Evolutionary conservation across 257 asterid species (phyloP), one percentile per base, ranked within the genome.

Genomic region (Eucommia ulmoides): DNA sequence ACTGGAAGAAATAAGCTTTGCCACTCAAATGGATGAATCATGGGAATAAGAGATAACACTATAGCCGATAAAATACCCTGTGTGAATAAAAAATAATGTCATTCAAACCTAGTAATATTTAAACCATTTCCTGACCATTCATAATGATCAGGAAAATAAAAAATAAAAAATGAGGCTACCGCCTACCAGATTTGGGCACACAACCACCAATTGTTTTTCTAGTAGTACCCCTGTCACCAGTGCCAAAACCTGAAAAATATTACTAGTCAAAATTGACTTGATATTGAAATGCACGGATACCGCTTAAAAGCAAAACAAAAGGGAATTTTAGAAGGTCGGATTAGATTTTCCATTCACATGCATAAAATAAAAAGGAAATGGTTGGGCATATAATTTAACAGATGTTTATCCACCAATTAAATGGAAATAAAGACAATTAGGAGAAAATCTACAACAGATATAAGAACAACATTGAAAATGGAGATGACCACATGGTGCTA

Each of bases 1-100:
- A 88, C 97, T 11, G 97, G 95, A 63, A 88, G 83, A 67, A 84
- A 84, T 64, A 88, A 82, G 75, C 97, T 88, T 70, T 88, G 97
- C 97, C 97, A 88, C 62, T 88, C 89, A 60, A 88, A 88, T 63
- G 97, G 97, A 57, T 89, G 93, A 61, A 88, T 82, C 50, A 88
- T 70, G 54, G 97, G 95, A 53, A 84, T 74, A 62, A 84, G 56
- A 58, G 95, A 81, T 72, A 88, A 60, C 63, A 82, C 93, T 53
- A 68, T 74, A 62, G 97, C 95, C 1, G 95, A 80, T 22, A 88
- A 74, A 62, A 88, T 68, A 50, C 97, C 97, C 97, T 88, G 76
- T 41, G 59, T 10, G 60, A 53, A 61, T 55, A 11, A 45, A 47
- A 53, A 61, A 14, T 19, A 52, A 19, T 29, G n/a, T 6, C 33